Evolutionary conservation across 2,329 filamentous ascomycete species (phyloP).

Genomic region (Seiridium cupressi): DNA sequence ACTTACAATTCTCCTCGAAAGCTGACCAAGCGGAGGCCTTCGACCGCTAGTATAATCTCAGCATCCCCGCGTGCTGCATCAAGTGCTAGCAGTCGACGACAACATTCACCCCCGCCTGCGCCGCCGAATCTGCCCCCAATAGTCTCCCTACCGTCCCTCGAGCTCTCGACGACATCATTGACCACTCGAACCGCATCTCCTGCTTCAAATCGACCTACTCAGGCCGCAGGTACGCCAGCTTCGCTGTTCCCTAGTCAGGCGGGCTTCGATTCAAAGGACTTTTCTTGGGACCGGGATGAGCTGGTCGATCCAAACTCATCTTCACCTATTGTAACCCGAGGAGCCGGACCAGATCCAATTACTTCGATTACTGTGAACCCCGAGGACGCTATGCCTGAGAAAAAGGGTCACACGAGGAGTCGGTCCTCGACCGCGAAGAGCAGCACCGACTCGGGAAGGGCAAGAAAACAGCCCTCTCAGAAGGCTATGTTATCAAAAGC

Average conservation of each 20-base stretch:
- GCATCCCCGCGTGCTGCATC: conserved; percentile 13
- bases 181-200: conserved; percentile 12
- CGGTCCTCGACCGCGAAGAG: conserved; percentile 44
- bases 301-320: conserved; percentile 17
- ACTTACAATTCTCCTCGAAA: conserved; percentile 19
- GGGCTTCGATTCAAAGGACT: conserved; percentile 17
- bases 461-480: conserved; percentile 59
- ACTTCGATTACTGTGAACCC: conserved; percentile 23
- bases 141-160: conserved; percentile 37
- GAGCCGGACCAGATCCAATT: conserved; percentile 18
- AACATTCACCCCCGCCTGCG: conserved; percentile 21
- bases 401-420: conserved; percentile 42
- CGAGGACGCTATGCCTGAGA: conserved; percentile 32
- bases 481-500: conserved; percentile 97
- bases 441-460: conserved; percentile 40
- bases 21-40: conserved; percentile 23
- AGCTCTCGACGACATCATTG: conserved; percentile 20
- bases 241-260: conserved; percentile 18
- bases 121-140: conserved; percentile 39
- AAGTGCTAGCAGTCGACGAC: conserved; percentile 5
- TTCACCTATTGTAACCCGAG: conserved; percentile 18
- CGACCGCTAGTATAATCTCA: conserved; percentile 23
- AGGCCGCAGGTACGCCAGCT: conserved; percentile 17
- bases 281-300: conserved; percentile 26
- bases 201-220: conserved; percentile 19